Evolutionary conservation across 2,329 filamentous ascomycete species (phyloP).

Genomic region (Gnomoniopsis sp.): DNA sequence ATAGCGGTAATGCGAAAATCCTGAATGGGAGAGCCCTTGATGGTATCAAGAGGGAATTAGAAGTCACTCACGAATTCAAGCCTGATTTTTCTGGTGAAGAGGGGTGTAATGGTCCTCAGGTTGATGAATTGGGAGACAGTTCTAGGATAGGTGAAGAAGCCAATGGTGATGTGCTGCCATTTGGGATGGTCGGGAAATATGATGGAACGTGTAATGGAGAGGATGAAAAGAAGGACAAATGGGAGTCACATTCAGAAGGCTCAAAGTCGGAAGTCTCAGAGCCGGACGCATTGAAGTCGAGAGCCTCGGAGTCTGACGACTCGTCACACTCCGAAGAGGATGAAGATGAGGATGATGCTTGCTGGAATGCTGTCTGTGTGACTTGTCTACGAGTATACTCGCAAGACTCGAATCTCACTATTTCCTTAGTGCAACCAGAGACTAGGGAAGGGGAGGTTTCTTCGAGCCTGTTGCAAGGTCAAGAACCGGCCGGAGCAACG

Average conservation of each 20-base stretch:
- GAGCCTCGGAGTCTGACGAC: slow-evolving; percentile 20
- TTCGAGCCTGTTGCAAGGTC: slow-evolving; percentile 25
- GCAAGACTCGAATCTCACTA: slow-evolving; percentile 30
- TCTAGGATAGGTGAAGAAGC: slow-evolving; percentile 4
- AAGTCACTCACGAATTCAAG: slow-evolving; percentile 16
- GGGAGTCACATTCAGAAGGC: slow-evolving; percentile 13
- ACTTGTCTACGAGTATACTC: slow-evolving; percentile 37
- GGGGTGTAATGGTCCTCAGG: slow-evolving; percentile 19
- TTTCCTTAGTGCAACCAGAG: slow-evolving; percentile 32
- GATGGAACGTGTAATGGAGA: slow-evolving; percentile 22
- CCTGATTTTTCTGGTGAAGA: neutral
- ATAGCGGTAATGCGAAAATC: slow-evolving; percentile 13
- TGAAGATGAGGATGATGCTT: slow-evolving; percentile 21
- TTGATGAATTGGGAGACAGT: slow-evolving; percentile 18
- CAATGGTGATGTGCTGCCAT: too few relatives aligned
- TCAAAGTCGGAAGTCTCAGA: slow-evolving; percentile 19
- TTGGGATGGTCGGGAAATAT: slow-evolving; percentile 24
- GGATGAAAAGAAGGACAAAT: slow-evolving; percentile 24
- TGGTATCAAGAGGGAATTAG: slow-evolving; percentile 21
- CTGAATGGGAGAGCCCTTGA: slow-evolving; percentile 23
- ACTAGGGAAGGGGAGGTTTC: slow-evolving; percentile 25
- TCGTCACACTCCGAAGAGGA: slow-evolving; percentile 18
- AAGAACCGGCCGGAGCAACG: slow-evolving; percentile 28
- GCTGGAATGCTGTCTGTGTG: slow-evolving; percentile 41
- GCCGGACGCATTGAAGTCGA: slow-evolving; percentile 19